Percentiles rank a stretch among this genome's conserved stretches.
Evolutionary conservation across 257 asterid genomes (phyloP).

Genomic region (Solanum gracilifrons): DNA sequence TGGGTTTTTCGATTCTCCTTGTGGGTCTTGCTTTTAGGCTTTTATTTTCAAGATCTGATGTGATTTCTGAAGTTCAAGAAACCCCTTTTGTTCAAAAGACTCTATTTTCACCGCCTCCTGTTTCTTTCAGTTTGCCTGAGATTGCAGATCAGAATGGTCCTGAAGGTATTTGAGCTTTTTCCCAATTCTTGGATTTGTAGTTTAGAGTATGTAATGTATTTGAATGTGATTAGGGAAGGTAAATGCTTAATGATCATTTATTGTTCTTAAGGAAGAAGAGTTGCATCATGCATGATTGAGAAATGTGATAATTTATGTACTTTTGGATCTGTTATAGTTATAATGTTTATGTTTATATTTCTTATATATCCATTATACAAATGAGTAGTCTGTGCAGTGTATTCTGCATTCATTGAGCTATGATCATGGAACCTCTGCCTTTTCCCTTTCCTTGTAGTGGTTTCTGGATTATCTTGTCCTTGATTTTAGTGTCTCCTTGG

Average conservation of each 20-base stretch:
- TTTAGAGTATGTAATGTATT: neutral
- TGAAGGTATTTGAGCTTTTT: constrained; percentile 22
- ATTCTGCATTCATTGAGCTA: neutral
- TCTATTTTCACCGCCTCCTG: constrained; percentile 4
- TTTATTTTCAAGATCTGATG: constrained; percentile 35
- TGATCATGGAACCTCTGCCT: neutral
- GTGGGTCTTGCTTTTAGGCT: constrained; percentile 48
- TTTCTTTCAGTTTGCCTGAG: constrained; percentile 8
- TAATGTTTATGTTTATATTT: neutral
- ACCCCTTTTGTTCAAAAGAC: constrained; percentile 22
- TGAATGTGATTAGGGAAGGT: neutral
- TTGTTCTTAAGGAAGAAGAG: neutral
- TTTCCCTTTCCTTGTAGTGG: neutral
- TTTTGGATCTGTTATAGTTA: neutral
- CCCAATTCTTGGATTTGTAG: neutral
- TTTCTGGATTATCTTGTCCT: neutral
- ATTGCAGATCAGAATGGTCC: constrained; percentile 16
- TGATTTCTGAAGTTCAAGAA: constrained; percentile 20
- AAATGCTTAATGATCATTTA: neutral
- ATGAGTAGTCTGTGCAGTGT: neutral
- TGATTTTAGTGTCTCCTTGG: neutral
- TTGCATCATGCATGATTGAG: neutral
- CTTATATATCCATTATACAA: neutral
- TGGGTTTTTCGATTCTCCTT: constrained; percentile 41
- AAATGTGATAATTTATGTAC: neutral